These are phyloP conservation scores for Cercospora citrullina DNA, from an alignment of 2,329 filamentous ascomycete genomes.

Conservation along the genomic window DNA sequence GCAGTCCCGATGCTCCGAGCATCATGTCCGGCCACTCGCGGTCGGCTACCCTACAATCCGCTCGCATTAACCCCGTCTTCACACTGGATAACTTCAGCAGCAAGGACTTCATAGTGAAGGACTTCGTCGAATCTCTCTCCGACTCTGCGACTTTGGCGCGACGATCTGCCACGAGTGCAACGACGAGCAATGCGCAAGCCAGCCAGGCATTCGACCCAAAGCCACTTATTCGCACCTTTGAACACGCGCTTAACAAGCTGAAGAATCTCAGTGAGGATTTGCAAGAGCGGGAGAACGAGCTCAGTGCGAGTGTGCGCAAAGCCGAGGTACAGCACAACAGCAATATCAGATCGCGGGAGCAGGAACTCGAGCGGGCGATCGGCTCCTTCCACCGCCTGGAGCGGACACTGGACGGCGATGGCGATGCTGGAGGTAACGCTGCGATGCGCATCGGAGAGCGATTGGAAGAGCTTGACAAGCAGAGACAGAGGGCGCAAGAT, in stretches of 20 bases:
- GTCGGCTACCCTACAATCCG: conserved; percentile 31
- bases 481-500: conserved; percentile 84
- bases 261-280: conserved; percentile 76
- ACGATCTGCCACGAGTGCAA: conserved; percentile 60
- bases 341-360: conserved; percentile 81
- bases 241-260: conserved; percentile 70
- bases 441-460: conserved; percentile 93
- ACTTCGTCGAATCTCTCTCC: conserved; percentile 92
- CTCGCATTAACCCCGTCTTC: conserved; percentile 56
- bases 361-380: conserved; percentile 89
- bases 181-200: conserved; percentile 37
- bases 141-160: conserved; percentile 79
- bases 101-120: conserved; percentile 91
- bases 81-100: conserved; percentile 71
- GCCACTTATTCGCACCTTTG: conserved; percentile 92
- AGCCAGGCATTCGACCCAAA: conserved; percentile 78
- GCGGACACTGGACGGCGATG: conserved; percentile 64
- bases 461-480: conserved; percentile 90
- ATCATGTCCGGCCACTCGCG: conserved; percentile 41
- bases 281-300: conserved; percentile 84
- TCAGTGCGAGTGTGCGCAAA: conserved; percentile 82
- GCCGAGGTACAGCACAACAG: conserved; percentile 91
- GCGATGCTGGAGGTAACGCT: conserved; percentile 71
- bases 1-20: conserved; percentile 44
- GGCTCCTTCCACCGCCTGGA: conserved; percentile 89